Base-by-base conservation (phyloP, 1,284 basidiomycete genomes). In the Trametes versicolor region DNA sequence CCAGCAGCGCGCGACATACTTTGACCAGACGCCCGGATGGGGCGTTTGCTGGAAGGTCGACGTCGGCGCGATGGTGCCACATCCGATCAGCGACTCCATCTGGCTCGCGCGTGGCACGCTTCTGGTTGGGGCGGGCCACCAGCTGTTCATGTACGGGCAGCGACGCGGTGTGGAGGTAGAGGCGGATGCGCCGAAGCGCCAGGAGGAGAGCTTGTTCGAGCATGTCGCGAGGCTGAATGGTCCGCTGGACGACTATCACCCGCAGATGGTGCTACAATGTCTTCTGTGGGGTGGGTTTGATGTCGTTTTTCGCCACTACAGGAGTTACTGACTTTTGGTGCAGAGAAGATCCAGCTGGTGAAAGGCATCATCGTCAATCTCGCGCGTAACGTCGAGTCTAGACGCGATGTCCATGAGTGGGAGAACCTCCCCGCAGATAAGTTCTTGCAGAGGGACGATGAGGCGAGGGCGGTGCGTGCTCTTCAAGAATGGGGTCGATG, bases 201-300 rank as follows among this genome's bases (percentile, higher is more conserved):
- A 72, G 13, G 64, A 76, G 47, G 74, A 78, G 25, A 75, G 86
- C 66, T 82, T 97, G 25, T 94, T 96, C 68, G 92, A 96, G 72
- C 84, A 92, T 70, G 93, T 95, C 48, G 93, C 92, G 6, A 80
- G 89, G 66, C 83, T 88, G 58, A 97, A 96, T 75, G 94, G 93
- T 0, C 95, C 95, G 1, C 78, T 98, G 50, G 86, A 88, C 34
- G 93, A 97, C 76, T 96, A 94, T 76, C 94, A 97, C 77, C 96
- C 96, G 2, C 94, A 96, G 71, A 92, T 97, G 84, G 77, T 98
- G 15, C 80, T 95, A n/a, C 96, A 97, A 73, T 96, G 94, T 73
- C 81, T 98, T 48, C 79, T 97, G 15, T 97, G 96, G 94, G 91
- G 95, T 96, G 69, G 66, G 87, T 69, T 52, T 10, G 10, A 2